A percentile compares a stretch with the other conserved stretches of the same genome.
Evolutionary conservation across 148 eudicot genomes (phyloP).

Genomic region (Mesembryanthemum crystallinum): DNA sequence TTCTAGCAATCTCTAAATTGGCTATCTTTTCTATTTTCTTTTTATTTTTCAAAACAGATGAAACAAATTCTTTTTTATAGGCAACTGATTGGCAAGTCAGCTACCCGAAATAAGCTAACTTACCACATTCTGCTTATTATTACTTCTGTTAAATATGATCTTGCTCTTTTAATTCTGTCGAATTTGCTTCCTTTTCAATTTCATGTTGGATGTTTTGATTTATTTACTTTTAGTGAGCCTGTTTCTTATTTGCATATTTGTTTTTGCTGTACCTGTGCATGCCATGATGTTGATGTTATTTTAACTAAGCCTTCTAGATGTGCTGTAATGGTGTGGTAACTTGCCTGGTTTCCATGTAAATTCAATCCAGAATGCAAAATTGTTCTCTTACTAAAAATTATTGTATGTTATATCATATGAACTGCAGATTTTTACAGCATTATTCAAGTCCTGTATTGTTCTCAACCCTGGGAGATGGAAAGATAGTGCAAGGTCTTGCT

Average conservation of each 20-base stretch:
- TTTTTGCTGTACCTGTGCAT: background rate
- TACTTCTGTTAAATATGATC: background rate
- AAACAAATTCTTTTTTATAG: no score
- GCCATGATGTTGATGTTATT: no score
- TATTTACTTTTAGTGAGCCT: background rate
- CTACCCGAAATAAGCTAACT: background rate
- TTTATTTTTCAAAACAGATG: no score
- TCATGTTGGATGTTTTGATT: background rate
- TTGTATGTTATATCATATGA: constrained; percentile 5
- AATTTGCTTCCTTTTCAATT: background rate
- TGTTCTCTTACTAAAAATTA: background rate
- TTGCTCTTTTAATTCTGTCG: background rate
- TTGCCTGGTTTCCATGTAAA: background rate
- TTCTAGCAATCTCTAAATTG: no score
- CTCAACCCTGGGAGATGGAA: constrained; percentile 78
- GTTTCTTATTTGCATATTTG: background rate
- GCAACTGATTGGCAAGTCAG: background rate
- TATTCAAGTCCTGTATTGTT: constrained; percentile 62
- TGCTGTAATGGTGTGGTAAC: background rate
- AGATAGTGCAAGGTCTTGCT: constrained; percentile 66
- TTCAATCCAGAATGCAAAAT: background rate
- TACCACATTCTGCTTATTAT: background rate
- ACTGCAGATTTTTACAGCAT: constrained; percentile 50
- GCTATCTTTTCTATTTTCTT: no score
- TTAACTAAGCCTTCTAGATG: background rate